phyloP scores from a whole-genome alignment of 2,329 filamentous ascomycete genomes.

The Chrysoporthe puriensis region DNA sequence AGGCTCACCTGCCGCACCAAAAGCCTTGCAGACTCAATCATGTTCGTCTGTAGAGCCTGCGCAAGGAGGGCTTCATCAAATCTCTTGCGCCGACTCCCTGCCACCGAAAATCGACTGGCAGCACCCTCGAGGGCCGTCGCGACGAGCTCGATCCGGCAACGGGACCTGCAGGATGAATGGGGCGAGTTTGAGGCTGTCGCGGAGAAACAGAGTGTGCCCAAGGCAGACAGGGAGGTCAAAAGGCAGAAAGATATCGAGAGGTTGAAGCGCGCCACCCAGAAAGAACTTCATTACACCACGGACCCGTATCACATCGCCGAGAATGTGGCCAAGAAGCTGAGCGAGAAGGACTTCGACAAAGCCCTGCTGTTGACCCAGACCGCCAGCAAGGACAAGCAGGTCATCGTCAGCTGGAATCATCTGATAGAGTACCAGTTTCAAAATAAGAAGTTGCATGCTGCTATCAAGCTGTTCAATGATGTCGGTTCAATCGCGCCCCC shows the following conservation, averaged over 20 bases:
- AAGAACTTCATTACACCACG: constrained; percentile 63
- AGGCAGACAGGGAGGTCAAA: constrained; percentile 30
- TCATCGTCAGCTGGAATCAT: constrained; percentile 85
- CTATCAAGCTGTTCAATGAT: constrained; percentile 87
- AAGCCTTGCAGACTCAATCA: constrained; percentile 30
- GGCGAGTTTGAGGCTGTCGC: constrained; percentile 13
- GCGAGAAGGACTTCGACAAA: constrained; percentile 63
- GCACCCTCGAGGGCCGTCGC: constrained; percentile 20
- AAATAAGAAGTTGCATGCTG: constrained; percentile 61
- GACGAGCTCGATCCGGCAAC: constrained; percentile 21
- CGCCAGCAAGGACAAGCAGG: constrained; percentile 67
- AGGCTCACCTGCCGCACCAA: constrained; percentile 11
- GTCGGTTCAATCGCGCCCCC: constrained; percentile 46
- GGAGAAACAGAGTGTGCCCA: constrained; percentile 16
- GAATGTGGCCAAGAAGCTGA: constrained; percentile 65
- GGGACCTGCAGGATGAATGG: constrained; percentile 18
- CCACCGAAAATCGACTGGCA: constrained; percentile 25
- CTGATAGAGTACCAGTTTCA: constrained; percentile 73
- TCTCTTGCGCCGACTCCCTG: constrained; percentile 25
- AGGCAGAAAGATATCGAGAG: constrained; percentile 38
- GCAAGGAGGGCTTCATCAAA: constrained; percentile 35
- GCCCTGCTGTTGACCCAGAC: constrained; percentile 70
- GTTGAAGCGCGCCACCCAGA: constrained; percentile 35
- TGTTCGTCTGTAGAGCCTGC: constrained; percentile 47
- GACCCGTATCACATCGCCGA: constrained; percentile 76